Evolutionary conservation across 2,329 filamentous ascomycete genomes (phyloP), one percentile per base, ranked within the genome.

Genomic region (Chaetomium sp.): DNA sequence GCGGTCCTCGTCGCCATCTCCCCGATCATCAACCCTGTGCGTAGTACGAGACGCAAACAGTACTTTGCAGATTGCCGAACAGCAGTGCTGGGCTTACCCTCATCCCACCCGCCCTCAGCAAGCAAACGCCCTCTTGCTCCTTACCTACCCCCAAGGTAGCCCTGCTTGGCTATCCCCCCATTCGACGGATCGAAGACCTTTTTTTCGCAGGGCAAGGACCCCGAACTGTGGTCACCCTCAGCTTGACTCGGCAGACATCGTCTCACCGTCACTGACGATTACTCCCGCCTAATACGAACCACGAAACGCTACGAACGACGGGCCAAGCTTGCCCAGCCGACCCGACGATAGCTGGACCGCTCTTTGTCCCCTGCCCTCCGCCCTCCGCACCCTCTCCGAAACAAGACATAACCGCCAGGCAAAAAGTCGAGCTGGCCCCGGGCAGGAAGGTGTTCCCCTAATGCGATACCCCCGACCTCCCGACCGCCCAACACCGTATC

Each of bases 351-450:
- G 29, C 16, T 21, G 55, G 50, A 12, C 45, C 33, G 42, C 31
- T 38, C 62, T 56, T 61, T 57, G 63, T 65, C n/a, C 42, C 54
- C 25, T 33, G 27, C 21, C 50, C 33, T n/a, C 49, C 51, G n/a
- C 50, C 38, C 38, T 42, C 19, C 38, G 38, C 12, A 23, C 29
- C 38, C 23, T 38, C 31, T n/a, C 27, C 53, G 16, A 21, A 21
- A 38, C 31, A 25, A 49, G 62, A 54, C 33, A 65, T 51, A 62
- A 47, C n/a, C 42, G 21, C 23, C 33, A 10, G 25, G 21, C 42
- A 33, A 33, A 42, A n/a, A 35, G 45, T 19, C 55, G 45, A 16
- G 50, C 16, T 25, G 19, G 23, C 13, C 31, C 33, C n/a, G 38
- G 35, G 25, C 31, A 47, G 35, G n/a, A 27, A 57, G 8, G 27